phyloP scores from a whole-genome alignment of 805 yeast species.

The Candida pseudoglaebosa region DNA sequence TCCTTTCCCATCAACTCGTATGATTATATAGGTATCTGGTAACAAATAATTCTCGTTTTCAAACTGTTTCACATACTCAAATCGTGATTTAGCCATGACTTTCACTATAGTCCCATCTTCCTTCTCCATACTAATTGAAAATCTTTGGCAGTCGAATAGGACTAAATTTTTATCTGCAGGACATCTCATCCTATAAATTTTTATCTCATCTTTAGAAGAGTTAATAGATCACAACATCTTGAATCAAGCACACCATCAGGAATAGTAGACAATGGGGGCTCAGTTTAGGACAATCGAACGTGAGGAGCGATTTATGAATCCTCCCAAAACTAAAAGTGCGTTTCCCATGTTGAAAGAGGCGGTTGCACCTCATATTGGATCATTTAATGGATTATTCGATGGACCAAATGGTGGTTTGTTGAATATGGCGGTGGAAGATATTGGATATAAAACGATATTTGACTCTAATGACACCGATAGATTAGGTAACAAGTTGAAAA shows the following conservation, averaged over 20 bases:
- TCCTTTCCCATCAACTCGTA: conserved; percentile 90
- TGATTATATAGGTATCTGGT: conserved; percentile 77
- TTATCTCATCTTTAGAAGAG: not conserved
- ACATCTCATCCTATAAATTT: conserved; percentile 1
- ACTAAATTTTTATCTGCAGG: not conserved
- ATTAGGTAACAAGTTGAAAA: conserved; percentile 78
- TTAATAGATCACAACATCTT: not conserved
- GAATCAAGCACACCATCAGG: conserved; percentile 3
- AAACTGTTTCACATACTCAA: conserved; percentile 79
- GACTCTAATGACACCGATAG: conserved; percentile 69
- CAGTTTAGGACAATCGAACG: conserved; percentile 81
- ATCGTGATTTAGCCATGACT: conserved; percentile 77
- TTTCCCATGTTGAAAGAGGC: conserved; percentile 85
- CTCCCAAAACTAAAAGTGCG: conserved; percentile 82
- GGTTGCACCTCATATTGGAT: conserved; percentile 91
- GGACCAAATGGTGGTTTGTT: conserved; percentile 83
- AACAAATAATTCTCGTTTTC: conserved; percentile 71
- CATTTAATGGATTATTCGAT: conserved; percentile 91
- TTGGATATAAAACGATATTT: conserved; percentile 80
- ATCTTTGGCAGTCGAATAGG: no score
- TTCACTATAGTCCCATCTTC: not conserved
- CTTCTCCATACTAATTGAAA: not conserved
- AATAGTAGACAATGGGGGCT: conserved; percentile 24
- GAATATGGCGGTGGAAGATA: conserved; percentile 81
- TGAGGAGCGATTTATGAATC: conserved; percentile 78